Conservation (phyloP, 2,329 filamentous ascomycete species). For the Neonectria hederae region DNA sequence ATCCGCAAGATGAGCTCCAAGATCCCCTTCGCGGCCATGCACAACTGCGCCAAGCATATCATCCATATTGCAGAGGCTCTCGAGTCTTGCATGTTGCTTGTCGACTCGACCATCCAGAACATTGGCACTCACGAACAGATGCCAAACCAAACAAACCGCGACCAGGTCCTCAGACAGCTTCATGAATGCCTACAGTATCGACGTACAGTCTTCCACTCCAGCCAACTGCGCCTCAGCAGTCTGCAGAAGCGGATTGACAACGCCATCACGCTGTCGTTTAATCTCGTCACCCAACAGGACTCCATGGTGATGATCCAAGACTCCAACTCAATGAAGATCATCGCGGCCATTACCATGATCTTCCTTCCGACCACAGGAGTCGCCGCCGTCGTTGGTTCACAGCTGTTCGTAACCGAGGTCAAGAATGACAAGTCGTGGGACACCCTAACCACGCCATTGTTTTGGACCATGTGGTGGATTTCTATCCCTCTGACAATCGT, state of each 20-base stretch:
- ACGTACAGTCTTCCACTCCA: conserved; percentile 47
- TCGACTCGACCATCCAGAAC: conserved; percentile 32
- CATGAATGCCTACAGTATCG: conserved; percentile 45
- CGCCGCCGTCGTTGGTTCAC: conserved; percentile 46
- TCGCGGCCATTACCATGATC: conserved; percentile 50
- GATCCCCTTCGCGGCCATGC: conserved; percentile 41
- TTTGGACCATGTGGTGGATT: conserved; percentile 46
- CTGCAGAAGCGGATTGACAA: conserved; percentile 50
- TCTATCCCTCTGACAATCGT: conserved; percentile 43
- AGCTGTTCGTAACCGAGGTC: conserved; percentile 38
- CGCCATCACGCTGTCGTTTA: conserved; percentile 47
- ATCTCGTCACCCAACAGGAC: conserved; percentile 50
- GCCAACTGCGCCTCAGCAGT: conserved; percentile 47
- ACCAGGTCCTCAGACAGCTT: conserved; percentile 39
- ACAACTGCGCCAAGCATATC: conserved; percentile 46
- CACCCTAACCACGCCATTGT: conserved; percentile 39
- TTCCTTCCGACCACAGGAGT: conserved; percentile 51
- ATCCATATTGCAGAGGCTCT: conserved; percentile 43
- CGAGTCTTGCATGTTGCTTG: conserved; percentile 40
- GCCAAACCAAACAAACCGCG: not conserved
- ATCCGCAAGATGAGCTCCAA: conserved; percentile 40
- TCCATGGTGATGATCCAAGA: conserved; percentile 48
- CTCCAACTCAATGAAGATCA: conserved; percentile 50
- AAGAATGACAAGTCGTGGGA: conserved; percentile 35
- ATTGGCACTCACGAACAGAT: conserved; percentile 22